Percentiles rank a stretch among this genome's conserved stretches.
Conservation (phyloP, 78 protist genomes). For the Pigoraptor vietnamica region DNA sequence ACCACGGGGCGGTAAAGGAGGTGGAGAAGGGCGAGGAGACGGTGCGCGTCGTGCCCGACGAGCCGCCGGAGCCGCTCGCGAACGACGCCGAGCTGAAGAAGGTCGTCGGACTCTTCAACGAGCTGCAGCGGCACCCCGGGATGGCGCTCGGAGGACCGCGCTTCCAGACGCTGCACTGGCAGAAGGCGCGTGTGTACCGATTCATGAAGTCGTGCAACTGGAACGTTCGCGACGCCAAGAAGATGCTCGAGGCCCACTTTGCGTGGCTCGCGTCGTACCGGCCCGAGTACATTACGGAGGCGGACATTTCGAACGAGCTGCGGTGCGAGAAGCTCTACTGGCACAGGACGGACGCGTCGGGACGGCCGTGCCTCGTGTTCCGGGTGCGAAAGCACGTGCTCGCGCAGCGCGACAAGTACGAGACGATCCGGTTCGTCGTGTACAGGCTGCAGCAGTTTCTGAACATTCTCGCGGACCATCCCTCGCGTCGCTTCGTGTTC, state of each 20-base stretch:
- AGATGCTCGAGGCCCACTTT: background rate
- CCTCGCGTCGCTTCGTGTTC: conserved; percentile 8
- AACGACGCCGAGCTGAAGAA: background rate
- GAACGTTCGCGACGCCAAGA: background rate
- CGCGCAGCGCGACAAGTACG: conserved; percentile 20
- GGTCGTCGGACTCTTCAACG: background rate
- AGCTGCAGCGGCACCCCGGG: background rate
- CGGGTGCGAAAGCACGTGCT: background rate
- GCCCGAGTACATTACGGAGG: conserved; percentile 1
- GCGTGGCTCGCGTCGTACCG: conserved; percentile 4
- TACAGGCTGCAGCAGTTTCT: background rate
- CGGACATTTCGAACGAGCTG: conserved; percentile 6
- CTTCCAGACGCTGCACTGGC: background rate
- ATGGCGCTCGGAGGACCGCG: background rate
- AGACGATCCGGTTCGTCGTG: background rate
- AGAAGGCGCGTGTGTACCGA: background rate
- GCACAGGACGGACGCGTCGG: conserved; percentile 7
- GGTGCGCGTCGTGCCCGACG: background rate
- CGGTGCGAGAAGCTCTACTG: conserved; percentile 17
- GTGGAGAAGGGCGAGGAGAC: background rate
- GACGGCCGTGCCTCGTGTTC: conserved; percentile 10
- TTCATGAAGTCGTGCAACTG: conserved; percentile 1
- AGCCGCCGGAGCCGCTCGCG: background rate
- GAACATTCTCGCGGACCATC: background rate
- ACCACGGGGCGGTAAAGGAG: background rate